Evolutionary conservation across 2,329 filamentous ascomycete species (phyloP).

Genomic region (Camillea tinctor): DNA sequence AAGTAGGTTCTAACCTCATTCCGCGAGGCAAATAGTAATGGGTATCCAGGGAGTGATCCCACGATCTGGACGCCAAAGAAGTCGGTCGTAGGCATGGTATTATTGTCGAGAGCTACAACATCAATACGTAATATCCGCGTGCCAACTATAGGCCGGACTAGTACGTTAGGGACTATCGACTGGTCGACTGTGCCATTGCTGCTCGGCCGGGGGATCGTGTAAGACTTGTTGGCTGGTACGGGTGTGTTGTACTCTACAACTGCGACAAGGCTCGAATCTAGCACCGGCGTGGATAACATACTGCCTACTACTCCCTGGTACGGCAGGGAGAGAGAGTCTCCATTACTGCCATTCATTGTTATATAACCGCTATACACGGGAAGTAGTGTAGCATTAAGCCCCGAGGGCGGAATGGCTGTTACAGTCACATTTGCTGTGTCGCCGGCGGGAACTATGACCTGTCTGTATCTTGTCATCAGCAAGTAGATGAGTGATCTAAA

Average conservation of each 20-base stretch:
- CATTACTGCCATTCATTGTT: slow-evolving; percentile 38
- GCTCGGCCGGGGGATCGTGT: slow-evolving; percentile 1
- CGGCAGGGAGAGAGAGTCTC: slow-evolving; percentile 37
- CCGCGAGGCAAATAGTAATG: slow-evolving; percentile 1
- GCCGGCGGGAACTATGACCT: slow-evolving; percentile 29
- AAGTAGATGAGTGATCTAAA: slow-evolving; percentile 12
- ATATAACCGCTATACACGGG: slow-evolving; percentile 46
- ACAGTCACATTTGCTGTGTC: slow-evolving; percentile 27
- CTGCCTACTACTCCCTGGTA: slow-evolving; percentile 42
- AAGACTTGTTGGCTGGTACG: slow-evolving; percentile 1
- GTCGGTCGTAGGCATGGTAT: background rate
- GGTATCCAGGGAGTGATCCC: slow-evolving; percentile 1
- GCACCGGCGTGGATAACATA: slow-evolving; percentile 7
- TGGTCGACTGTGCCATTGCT: background rate
- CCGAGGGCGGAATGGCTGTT: slow-evolving; percentile 26
- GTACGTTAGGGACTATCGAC: background rate
- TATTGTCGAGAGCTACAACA: background rate
- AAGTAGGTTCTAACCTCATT: background rate
- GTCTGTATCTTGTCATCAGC: slow-evolving; percentile 15
- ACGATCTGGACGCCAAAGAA: background rate
- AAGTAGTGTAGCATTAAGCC: slow-evolving; percentile 30
- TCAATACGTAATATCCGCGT: background rate
- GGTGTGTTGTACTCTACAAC: slow-evolving; percentile 1
- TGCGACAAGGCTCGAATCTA: background rate
- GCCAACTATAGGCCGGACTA: background rate